Base-by-base conservation (phyloP, 257 asterid species). In the Salvia hispanica region DNA sequence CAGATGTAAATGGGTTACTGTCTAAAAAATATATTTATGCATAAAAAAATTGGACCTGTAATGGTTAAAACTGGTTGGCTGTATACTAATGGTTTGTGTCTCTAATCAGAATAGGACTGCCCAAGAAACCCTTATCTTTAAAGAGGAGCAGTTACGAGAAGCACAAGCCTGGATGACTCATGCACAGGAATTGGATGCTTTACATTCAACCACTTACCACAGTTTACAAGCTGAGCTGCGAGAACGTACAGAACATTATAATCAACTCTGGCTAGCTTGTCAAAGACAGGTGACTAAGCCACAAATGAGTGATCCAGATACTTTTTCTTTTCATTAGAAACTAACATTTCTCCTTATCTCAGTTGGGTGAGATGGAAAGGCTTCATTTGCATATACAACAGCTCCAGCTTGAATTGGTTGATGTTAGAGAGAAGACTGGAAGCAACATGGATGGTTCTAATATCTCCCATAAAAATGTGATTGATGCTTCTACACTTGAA, bases 161-260 rank as follows among this genome's bases (percentile, higher is more conserved):
- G 89, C 95, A 58, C 96, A 87, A 74, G 81, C 86, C 69, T 92
- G 98, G 96, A 81, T 89, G 16, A 70, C 86, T 70, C 98, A 92
- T 69, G 89, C 85, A 53, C 96, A 85, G 74, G 98, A 92, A 79
- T 70, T 87, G 82, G 96, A 89, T 77, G 94, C 85, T n/a, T 77
- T 88, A 71, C 93, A 83, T 55, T 80, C 91, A 51, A 61, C 81
- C 33, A 79, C 90, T 1, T 78, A 79, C 73, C 88, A 86, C 58
- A 72, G 81, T 14, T 79, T 89, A 64, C 95, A 92, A 71, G 80
- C 86, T 74, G 95, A 92, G 82, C 78, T 92, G 52, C 89, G 88
- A 53, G 98, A 92, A 12, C 96, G 98, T 53, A 70, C 85, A 0
- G 98, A 92, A 58, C 96, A 87, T 55, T 89, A 83, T 80, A 85